Base-by-base conservation (phyloP, 768 basidiomycete species). In the Termitomyces sp. region DNA sequence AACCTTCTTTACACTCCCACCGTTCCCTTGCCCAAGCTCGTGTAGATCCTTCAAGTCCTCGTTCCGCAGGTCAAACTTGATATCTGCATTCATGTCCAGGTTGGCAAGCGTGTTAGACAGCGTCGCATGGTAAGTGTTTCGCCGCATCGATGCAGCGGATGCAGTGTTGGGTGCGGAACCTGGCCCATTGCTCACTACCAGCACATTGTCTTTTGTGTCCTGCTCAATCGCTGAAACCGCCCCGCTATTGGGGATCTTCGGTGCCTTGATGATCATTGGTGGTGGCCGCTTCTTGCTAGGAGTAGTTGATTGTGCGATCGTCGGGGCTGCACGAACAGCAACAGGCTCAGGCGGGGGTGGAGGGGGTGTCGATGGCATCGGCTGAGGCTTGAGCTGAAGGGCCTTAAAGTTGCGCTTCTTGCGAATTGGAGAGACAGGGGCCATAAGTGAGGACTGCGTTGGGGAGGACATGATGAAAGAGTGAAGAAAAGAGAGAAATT, bases 1-100 rank as follows among this genome's bases (percentile, higher is more conserved):
- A 16, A 97, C 95, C 72, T 90, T 91, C 72, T 94, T 94, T 45
- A 99, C 97, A 52, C 95, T 97, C 51, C 97, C 97, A 1, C 97
- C 95, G 65, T 98, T 98, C 3, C 97, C 97, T 60, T 91, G 87
- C 3, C 97, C 97, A 3, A 99, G 79, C 70, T 99, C 97, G 51
- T 84, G 82, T 43, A 98, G 67, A 60, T 95, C 90, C 71, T 88
- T 88, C 66, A 99, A 75, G 68, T 98, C 97, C 68, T 96, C 94
- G 62, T 88, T 85, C 63, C 84, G 78, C 62, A 98, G 73, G 64
- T 96, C 90, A 61, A 80, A 86, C 71, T 91, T 91, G 68, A 86
- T 85, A 73, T 92, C 89, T 32, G 86, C 84, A 63, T 88, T 90
- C 74, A 93, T 79, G 61, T 95, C 93, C 56, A 96, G 74, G 60